Evolutionary conservation across 192 early-diverging fungal species (phyloP).

Genomic region (Piromyces sp.): DNA sequence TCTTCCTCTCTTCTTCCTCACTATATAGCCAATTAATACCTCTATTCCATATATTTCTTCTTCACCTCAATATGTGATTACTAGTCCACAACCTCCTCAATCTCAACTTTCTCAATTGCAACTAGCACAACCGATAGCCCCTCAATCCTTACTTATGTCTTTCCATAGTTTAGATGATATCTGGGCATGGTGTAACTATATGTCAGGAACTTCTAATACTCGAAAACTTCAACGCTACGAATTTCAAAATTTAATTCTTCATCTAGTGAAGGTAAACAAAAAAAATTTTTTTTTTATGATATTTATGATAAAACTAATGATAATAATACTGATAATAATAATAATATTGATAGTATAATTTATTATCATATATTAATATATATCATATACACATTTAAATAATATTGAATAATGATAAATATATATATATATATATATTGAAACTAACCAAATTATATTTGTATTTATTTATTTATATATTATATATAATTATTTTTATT

Average conservation of each 20-base stretch:
- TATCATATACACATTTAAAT: too few species aligned
- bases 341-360: too few species aligned
- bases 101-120: neutral
- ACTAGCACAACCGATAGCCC: neutral
- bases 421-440: too few species aligned
- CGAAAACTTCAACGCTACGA: neutral
- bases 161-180: neutral
- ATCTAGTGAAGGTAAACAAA: neutral
- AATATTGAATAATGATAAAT: too few species aligned
- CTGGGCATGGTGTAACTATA: neutral
- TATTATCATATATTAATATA: too few species aligned
- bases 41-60: neutral
- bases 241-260: neutral
- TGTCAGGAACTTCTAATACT: neutral
- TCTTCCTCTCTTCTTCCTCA: too few species aligned
- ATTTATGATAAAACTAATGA: too few species aligned
- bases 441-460: too few species aligned
- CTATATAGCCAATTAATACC: neutral
- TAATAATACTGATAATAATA: too few species aligned
- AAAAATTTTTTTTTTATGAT: neutral
- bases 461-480: too few species aligned
- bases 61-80: neutral
- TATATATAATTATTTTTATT: too few species aligned
- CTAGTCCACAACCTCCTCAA: neutral
- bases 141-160: neutral